phyloP scores from a whole-genome alignment of 345 rosid species.

The Citrus cavaleriei region DNA sequence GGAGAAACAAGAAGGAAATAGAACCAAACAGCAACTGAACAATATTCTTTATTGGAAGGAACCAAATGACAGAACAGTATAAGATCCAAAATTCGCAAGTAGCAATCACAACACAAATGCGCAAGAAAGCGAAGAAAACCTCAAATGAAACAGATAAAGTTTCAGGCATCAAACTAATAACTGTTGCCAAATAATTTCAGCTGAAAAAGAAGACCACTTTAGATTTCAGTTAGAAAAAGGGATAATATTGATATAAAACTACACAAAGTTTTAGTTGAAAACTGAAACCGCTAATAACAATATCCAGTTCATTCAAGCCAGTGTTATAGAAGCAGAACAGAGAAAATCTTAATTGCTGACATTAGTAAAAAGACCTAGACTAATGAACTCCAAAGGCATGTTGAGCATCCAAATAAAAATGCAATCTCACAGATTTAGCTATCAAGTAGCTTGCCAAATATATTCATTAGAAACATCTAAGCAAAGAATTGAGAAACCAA shows the following conservation, averaged over 20 bases:
- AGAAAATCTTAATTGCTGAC: not conserved
- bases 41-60: not conserved
- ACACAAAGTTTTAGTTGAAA: not conserved
- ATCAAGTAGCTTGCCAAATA: slow-evolving; percentile 5
- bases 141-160: not conserved
- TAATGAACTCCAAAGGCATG: not conserved
- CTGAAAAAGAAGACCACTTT: not conserved
- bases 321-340: not conserved
- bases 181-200: not conserved
- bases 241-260: not conserved
- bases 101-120: not conserved
- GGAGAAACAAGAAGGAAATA: not conserved
- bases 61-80: not conserved
- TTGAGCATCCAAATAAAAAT: not conserved
- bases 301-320: not conserved
- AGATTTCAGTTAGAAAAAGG: not conserved
- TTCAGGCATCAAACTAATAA: not conserved
- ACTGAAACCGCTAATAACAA: not conserved
- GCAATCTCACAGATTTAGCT: not conserved
- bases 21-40: not conserved
- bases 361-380: not conserved
- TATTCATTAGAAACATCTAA: slow-evolving; percentile 4
- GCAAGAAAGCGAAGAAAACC: not conserved
- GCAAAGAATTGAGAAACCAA: slow-evolving; percentile 38
- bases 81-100: not conserved